Conservation (phyloP, 164 flowering plant species). For the Umbilicus rupestris region DNA sequence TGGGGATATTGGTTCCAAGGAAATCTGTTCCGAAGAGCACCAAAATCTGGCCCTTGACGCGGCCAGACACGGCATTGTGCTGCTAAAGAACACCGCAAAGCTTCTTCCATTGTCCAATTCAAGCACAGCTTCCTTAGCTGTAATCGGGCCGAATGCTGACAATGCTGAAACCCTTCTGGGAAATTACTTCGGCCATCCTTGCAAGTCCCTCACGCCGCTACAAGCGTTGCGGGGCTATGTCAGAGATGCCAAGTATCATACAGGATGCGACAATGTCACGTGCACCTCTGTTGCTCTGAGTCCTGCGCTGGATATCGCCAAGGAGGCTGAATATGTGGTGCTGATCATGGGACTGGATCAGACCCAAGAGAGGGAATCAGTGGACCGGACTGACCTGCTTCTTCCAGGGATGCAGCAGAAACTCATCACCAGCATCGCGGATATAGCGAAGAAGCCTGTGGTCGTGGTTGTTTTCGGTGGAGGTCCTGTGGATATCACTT, state of each 20-base stretch:
- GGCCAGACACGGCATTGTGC: conserved; percentile 52
- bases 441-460: conserved; percentile 53
- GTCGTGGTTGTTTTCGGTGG: conserved; percentile 56
- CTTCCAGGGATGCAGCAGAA: conserved; percentile 64
- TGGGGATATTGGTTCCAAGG: conserved; percentile 31
- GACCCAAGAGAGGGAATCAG: conserved; percentile 47
- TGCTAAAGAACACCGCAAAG: conserved; percentile 40
- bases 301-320: conserved; percentile 45
- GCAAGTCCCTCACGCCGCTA: conserved; percentile 37
- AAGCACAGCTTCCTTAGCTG: conserved; percentile 31
- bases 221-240: conserved; percentile 39
- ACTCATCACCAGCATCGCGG: conserved; percentile 39
- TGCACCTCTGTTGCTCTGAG: conserved; percentile 35
- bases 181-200: conserved; percentile 59
- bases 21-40: conserved; percentile 42
- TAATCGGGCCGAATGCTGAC: conserved; percentile 76
- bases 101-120: conserved; percentile 49
- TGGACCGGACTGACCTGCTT: conserved; percentile 40
- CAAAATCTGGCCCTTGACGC: conserved; percentile 54
- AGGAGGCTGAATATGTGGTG: conserved; percentile 42
- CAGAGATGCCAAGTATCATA: conserved; percentile 16
- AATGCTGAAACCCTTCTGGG: conserved; percentile 35
- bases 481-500: conserved; percentile 66
- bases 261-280: conserved; percentile 42
- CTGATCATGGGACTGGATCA: conserved; percentile 72